Conservation (phyloP, 208 protist genomes). For the Trypanosoma brucei region DNA sequence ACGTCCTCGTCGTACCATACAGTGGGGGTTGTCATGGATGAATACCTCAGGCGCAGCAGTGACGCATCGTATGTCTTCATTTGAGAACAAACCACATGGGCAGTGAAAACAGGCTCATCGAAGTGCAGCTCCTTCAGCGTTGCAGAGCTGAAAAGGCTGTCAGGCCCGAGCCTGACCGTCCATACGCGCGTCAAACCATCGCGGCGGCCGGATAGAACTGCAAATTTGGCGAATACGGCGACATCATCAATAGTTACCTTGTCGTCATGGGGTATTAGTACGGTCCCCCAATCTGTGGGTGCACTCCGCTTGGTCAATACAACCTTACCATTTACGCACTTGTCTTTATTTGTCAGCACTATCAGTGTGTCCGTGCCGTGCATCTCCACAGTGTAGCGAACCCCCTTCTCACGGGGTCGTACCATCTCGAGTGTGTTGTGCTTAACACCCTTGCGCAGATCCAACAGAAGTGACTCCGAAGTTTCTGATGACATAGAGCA, state of each 20-base stretch:
- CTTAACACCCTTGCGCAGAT: slow-evolving; percentile 57
- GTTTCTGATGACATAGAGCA: slow-evolving; percentile 69
- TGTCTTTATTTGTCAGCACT: slow-evolving; percentile 77
- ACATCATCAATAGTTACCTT: slow-evolving; percentile 48
- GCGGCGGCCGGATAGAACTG: slow-evolving; percentile 63
- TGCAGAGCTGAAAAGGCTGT: slow-evolving; percentile 31
- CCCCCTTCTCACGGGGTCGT: slow-evolving; percentile 66
- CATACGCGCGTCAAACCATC: slow-evolving; percentile 75
- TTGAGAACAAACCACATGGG: slow-evolving; percentile 41
- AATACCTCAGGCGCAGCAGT: slow-evolving; percentile 76
- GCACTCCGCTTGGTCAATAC: slow-evolving; percentile 42
- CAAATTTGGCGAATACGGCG: slow-evolving; percentile 48
- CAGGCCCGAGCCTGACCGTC: slow-evolving; percentile 45
- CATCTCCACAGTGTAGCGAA: slow-evolving; percentile 74
- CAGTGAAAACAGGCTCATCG: slow-evolving; percentile 71
- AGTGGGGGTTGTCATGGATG: slow-evolving; percentile 71
- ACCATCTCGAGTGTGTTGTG: slow-evolving; percentile 60
- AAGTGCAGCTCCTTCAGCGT: slow-evolving; percentile 51
- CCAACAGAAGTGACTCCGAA: slow-evolving; percentile 69
- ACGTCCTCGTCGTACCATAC: slow-evolving; percentile 65
- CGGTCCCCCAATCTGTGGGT: slow-evolving; percentile 36
- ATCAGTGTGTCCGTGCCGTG: slow-evolving; percentile 67
- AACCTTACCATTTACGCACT: slow-evolving; percentile 75
- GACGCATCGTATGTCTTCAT: slow-evolving; percentile 67
- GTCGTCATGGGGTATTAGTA: slow-evolving; percentile 53